Conservation (phyloP, 768 basidiomycete genomes). For the Amanita inopinata region DNA sequence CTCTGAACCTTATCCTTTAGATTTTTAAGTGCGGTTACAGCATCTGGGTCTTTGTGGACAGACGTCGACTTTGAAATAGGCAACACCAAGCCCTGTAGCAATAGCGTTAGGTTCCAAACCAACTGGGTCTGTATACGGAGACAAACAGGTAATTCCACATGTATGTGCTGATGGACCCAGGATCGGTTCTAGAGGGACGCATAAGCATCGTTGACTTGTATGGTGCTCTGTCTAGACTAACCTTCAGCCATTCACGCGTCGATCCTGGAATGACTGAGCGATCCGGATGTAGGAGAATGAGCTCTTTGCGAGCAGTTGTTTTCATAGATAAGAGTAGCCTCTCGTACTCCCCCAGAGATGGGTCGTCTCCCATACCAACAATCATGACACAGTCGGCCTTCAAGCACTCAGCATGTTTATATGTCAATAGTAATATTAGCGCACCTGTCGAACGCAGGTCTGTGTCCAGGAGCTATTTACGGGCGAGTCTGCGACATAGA, state of each 20-base stretch:
- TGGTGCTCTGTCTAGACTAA: conserved; percentile 20
- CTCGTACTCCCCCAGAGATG: conserved; percentile 89
- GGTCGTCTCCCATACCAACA: conserved; percentile 90
- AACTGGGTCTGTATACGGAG: conserved; percentile 1
- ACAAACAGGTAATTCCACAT: conserved; percentile 80
- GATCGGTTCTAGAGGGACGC: conserved; percentile 60
- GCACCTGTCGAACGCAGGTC: conserved; percentile 90
- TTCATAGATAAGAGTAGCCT: conserved; percentile 89
- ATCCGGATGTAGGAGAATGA: conserved; percentile 89
- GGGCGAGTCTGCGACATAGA: conserved; percentile 94
- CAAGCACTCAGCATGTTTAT: neutral
- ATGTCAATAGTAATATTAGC: conserved; percentile 4
- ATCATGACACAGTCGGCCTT: conserved; percentile 92
- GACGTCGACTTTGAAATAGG: conserved; percentile 49
- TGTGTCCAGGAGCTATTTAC: conserved; percentile 97
- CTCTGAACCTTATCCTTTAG: conserved; percentile 89
- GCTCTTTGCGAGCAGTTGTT: conserved; percentile 96
- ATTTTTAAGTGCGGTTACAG: conserved; percentile 81
- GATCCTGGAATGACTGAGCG: conserved; percentile 83
- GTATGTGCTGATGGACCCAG: conserved; percentile 94
- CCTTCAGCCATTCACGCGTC: conserved; percentile 94
- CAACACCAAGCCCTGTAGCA: conserved; percentile 68
- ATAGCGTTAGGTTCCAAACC: no score
- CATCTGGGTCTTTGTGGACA: conserved; percentile 74
- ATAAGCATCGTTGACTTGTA: conserved; percentile 7